Evolutionary conservation across 1,284 basidiomycete species (phyloP).

Genomic region (Trametes pubescens): DNA sequence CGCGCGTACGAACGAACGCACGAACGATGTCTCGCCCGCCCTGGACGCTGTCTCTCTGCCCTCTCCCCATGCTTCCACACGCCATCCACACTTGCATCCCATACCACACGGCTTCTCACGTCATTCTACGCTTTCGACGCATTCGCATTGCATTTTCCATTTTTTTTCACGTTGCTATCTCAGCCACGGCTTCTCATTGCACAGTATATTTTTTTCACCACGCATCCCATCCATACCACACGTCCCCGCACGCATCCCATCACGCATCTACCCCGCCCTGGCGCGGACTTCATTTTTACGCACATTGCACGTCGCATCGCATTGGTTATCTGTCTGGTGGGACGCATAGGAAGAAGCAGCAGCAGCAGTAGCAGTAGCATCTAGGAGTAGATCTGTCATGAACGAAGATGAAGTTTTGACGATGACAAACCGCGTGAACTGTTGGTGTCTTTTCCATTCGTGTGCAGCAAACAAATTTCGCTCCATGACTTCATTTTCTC

Average conservation of each 20-base stretch:
- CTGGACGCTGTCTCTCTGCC: slow-evolving; percentile 5
- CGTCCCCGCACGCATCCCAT: neutral
- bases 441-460: neutral
- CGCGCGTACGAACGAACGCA: slow-evolving; percentile 10
- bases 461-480: neutral
- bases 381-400: slow-evolving; percentile 5
- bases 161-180: slow-evolving; percentile 1
- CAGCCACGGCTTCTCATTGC: neutral
- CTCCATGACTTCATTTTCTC: neutral
- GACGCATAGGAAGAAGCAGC: slow-evolving; percentile 1
- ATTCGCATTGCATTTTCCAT: slow-evolving; percentile 1
- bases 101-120: slow-evolving; percentile 7
- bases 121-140: neutral
- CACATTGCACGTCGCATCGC: slow-evolving; percentile 7
- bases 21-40: slow-evolving; percentile 19
- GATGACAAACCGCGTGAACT: neutral
- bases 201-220: slow-evolving; percentile 2
- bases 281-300: slow-evolving; percentile 5
- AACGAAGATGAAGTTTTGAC: slow-evolving; percentile 10
- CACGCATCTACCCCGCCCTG: neutral
- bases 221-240: neutral
- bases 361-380: slow-evolving; percentile 6
- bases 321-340: neutral
- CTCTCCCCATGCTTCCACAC: slow-evolving; percentile 1
- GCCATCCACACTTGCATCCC: slow-evolving; percentile 4